These are phyloP conservation scores for Calonectria honghensis DNA, from an alignment of 2,329 filamentous ascomycete genomes.

Conservation along the genomic window DNA sequence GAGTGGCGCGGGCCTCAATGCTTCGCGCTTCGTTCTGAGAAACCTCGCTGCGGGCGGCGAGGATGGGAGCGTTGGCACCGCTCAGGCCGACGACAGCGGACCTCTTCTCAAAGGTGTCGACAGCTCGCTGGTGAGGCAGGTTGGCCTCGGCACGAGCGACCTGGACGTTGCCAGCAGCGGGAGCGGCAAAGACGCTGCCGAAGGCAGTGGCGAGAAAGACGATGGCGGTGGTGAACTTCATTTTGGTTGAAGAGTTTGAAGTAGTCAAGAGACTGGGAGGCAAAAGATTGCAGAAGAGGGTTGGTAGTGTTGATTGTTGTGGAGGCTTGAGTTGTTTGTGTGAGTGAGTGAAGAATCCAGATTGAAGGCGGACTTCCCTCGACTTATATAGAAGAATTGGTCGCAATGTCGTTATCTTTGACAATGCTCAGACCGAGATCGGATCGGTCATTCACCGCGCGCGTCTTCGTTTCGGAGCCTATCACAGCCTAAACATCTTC, in stretches of 20 bases:
- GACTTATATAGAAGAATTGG: constrained; percentile 11
- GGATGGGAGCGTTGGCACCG: background rate
- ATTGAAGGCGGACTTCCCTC: background rate
- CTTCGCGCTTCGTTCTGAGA: background rate
- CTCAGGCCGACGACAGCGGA: background rate
- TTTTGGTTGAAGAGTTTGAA: background rate
- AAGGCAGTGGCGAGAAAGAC: constrained; percentile 6
- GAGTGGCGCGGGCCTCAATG: background rate
- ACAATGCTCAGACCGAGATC: constrained; percentile 6
- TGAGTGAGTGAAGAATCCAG: constrained; percentile 28
- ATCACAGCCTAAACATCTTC: background rate
- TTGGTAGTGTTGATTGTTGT: background rate
- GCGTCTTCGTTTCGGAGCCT: background rate
- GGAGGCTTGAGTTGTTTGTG: constrained; percentile 20
- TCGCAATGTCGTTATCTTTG: background rate
- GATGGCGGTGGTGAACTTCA: constrained; percentile 17
- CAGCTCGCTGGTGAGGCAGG: background rate
- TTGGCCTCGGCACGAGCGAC: constrained; percentile 14
- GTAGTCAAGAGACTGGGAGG: constrained; percentile 2
- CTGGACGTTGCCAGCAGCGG: background rate
- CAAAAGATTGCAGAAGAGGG: background rate
- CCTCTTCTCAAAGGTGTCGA: constrained; percentile 19
- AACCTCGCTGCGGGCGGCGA: background rate
- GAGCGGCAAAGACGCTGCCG: constrained; percentile 14
- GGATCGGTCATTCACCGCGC: background rate